A percentile compares a stretch with the other conserved stretches of the same genome.
Evolutionary conservation across 2,329 filamentous ascomycete genomes (phyloP).

Genomic region (Arthrocladium fulminans): DNA sequence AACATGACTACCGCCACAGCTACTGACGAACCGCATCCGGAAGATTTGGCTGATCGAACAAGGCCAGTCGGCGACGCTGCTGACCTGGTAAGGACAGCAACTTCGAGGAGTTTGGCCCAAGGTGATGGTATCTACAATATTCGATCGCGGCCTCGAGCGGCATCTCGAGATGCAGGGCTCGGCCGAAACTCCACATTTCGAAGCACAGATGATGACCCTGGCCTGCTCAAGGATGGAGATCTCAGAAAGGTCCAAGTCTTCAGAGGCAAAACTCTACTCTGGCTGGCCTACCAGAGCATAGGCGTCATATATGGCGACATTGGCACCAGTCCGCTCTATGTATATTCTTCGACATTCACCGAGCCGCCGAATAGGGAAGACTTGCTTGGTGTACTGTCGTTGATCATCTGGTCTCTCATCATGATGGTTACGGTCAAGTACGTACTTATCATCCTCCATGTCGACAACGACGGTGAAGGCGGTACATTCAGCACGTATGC

Average conservation of each 20-base stretch:
- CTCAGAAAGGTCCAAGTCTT: constrained; percentile 24
- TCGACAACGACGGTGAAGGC: constrained; percentile 51
- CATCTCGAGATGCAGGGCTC: neutral
- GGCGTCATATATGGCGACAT: constrained; percentile 55
- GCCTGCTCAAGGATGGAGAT: constrained; percentile 17
- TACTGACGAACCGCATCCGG: constrained; percentile 14
- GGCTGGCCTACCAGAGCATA: constrained; percentile 47
- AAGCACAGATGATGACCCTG: constrained; percentile 19
- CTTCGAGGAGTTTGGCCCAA: neutral
- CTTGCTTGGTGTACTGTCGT: constrained; percentile 45
- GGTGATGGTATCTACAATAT: constrained; percentile 22
- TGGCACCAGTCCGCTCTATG: constrained; percentile 50
- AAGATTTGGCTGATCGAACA: constrained; percentile 6
- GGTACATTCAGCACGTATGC: constrained; percentile 49
- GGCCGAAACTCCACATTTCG: neutral
- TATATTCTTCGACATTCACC: constrained; percentile 47
- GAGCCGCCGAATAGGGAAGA: constrained; percentile 37
- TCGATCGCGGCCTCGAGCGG: constrained; percentile 12
- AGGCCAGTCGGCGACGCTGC: neutral
- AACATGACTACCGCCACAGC: constrained; percentile 16
- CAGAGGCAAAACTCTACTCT: constrained; percentile 22
- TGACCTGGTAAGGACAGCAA: neutral
- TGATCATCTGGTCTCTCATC: constrained; percentile 48
- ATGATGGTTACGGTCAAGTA: constrained; percentile 53
- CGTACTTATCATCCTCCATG: constrained; percentile 43